Percentiles rank a stretch among this genome's conserved stretches.
Evolutionary conservation across 352 stramenopile genomes (phyloP).

Genomic region (Globisporangium alternatum): DNA sequence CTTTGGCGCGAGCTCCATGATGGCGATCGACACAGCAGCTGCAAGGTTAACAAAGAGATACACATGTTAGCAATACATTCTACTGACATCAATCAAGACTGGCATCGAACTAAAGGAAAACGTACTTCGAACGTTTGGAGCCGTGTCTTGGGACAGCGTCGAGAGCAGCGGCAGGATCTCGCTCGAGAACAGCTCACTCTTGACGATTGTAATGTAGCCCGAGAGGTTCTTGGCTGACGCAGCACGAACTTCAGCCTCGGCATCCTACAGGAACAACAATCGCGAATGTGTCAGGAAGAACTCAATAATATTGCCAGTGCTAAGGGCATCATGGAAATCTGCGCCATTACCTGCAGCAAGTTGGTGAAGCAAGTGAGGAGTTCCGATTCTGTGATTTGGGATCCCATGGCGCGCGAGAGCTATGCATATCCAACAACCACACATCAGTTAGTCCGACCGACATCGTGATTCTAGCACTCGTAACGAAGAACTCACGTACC

Average conservation of each 20-base stretch:
- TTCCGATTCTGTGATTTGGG: conserved; percentile 81
- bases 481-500: conserved; percentile 21
- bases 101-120: conserved; percentile 2
- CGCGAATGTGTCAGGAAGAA: not conserved
- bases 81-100: too few species aligned
- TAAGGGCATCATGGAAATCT: too few species aligned
- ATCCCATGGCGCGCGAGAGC: conserved; percentile 75
- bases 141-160: conserved; percentile 90
- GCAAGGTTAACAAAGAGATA: conserved; percentile 9
- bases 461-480: not conserved
- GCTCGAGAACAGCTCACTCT: conserved; percentile 85
- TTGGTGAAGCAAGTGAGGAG: conserved; percentile 90
- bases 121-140: conserved; percentile 82
- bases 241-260: conserved; percentile 92
- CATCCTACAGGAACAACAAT: conserved; percentile 42
- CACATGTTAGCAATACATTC: not conserved
- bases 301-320: too few species aligned
- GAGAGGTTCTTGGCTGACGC: conserved; percentile 91
- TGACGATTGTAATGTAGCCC: conserved; percentile 91
- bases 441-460: not conserved
- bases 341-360: conserved; percentile 74
- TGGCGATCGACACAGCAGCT: conserved; percentile 79
- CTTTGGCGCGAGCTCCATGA: conserved; percentile 93
- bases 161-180: conserved; percentile 91
- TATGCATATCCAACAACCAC: conserved; percentile 4